Percentiles rank a stretch among this genome's conserved stretches.
Evolutionary conservation across 73 alveolate species (phyloP).

Genomic region (Durusdinium trenchii): DNA sequence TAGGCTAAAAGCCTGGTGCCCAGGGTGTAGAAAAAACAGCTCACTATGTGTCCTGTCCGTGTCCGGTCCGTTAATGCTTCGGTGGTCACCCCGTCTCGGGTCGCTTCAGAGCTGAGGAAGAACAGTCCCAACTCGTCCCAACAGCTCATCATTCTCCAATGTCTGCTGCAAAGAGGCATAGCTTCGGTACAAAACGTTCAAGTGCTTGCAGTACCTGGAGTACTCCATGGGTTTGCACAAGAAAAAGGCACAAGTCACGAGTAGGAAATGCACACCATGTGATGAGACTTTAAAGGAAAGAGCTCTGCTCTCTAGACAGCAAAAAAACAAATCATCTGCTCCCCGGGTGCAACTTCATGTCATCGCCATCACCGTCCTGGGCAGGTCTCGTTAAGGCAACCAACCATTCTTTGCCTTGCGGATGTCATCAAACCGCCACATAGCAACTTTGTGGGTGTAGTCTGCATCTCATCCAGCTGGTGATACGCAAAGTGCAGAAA

Average conservation of each 20-base stretch:
- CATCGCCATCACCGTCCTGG: conserved; percentile 72
- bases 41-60: too few species aligned
- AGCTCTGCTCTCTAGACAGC: too few species aligned
- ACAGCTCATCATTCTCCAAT: background rate
- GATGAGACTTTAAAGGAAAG: background rate
- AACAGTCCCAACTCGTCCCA: too few species aligned
- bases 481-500: background rate
- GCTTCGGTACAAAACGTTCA: conserved; percentile 76
- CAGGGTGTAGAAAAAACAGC: too few species aligned
- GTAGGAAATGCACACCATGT: background rate
- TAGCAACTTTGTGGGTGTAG: background rate
- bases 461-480: background rate
- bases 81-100: too few species aligned
- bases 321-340: background rate
- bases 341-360: conserved; percentile 33
- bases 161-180: conserved; percentile 16
- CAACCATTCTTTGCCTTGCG: background rate
- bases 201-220: conserved; percentile 80
- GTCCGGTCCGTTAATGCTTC: too few species aligned
- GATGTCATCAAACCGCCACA: background rate
- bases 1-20: too few species aligned
- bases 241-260: too few species aligned
- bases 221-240: too few species aligned
- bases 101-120: too few species aligned
- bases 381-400: background rate